Percentiles rank a stretch among this genome's conserved stretches.
Conservation (phyloP, 2,329 filamentous ascomycete species). For the Monilinia vaccinii-corymbosi region DNA sequence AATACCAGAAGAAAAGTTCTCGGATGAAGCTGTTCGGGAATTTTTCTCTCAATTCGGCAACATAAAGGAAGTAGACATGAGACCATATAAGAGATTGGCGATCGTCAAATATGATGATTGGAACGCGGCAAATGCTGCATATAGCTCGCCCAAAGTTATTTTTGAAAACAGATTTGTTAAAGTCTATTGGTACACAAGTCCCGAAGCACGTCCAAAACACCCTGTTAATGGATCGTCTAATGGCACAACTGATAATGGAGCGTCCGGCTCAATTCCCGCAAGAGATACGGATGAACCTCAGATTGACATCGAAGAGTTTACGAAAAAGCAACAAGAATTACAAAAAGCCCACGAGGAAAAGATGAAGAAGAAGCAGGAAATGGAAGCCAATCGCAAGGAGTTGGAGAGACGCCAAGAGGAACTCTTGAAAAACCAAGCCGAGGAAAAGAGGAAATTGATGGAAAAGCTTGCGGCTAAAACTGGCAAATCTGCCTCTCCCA, state of each 20-base stretch:
- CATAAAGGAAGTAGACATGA: constrained; percentile 55
- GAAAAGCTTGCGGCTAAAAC: constrained; percentile 52
- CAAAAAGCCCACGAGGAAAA: constrained; percentile 62
- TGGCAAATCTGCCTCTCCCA: constrained; percentile 22
- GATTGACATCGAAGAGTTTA: constrained; percentile 62
- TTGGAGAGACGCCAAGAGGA: constrained; percentile 56
- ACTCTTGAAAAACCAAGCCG: constrained; percentile 52
- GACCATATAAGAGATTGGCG: constrained; percentile 57
- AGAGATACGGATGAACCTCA: constrained; percentile 34
- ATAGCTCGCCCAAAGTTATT: constrained; percentile 67
- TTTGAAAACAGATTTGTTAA: constrained; percentile 84
- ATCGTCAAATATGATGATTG: constrained; percentile 61
- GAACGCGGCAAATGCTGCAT: constrained; percentile 59
- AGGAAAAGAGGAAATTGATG: constrained; percentile 53
- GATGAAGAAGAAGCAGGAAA: constrained; percentile 50
- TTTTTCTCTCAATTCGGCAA: constrained; percentile 68
- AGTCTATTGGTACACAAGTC: constrained; percentile 65
- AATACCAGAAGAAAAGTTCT: constrained; percentile 64
- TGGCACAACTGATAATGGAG: constrained; percentile 25
- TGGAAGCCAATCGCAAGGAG: constrained; percentile 52
- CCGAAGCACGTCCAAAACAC: constrained; percentile 29
- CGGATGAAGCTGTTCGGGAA: constrained; percentile 51
- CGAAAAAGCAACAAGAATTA: constrained; percentile 59
- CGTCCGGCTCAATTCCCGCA: constrained; percentile 15
- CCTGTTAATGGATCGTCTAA: constrained; percentile 26